Evolutionary conservation across 2,329 filamentous ascomycete species (phyloP), one percentile per base, ranked within the genome.

Genomic region (Xylariaceae sp.): DNA sequence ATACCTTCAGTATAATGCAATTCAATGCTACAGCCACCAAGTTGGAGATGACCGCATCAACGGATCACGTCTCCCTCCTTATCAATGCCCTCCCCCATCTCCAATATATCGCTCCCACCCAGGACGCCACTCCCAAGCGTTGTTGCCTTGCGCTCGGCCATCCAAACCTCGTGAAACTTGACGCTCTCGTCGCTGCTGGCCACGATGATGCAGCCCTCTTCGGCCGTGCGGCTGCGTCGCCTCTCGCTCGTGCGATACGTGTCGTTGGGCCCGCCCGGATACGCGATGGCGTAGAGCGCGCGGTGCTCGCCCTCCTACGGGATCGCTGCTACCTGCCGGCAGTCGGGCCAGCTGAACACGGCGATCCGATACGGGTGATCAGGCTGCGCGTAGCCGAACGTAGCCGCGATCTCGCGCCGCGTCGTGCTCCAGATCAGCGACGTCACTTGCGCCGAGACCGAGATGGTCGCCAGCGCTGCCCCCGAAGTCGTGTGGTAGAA

Each of bases 111-210:
- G 64, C 89, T 94, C 4, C 89, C 87, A 11, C 86, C 87, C 18
- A 95, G 68, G 48, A 87, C 69, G 2, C 86, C 81, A 32, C 68
- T 71, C 12, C 73, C 71, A 38, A 69, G 62, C 9, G 69, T 64
- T 16, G 72, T 76, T 8, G 69, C 66, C 55, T 77, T 83, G 52
- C 68, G 72, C 31, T 74, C 69, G 2, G 78, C 76, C n/a, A 77
- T 75, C 93, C 90, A 97, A 9, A 98, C 81, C 66, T 97, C 90
- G 63, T 97, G 89, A 56, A 97, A 97, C 60, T 93, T 93, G 63
- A 97, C 85, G 53, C 81, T 94, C 60, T 89, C 84, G 64, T 97
- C 90, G 58, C 89, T 95, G 33, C 88, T 86, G 13, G 90, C 91
- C 39, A 98, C 85, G 15, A 96, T 86, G 51, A 98, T 83, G 60